Percentiles rank a stretch among this genome's conserved stretches.
Evolutionary conservation across 1,139 yeast species (phyloP).

Genomic region (Saccharomyces uvarum): DNA sequence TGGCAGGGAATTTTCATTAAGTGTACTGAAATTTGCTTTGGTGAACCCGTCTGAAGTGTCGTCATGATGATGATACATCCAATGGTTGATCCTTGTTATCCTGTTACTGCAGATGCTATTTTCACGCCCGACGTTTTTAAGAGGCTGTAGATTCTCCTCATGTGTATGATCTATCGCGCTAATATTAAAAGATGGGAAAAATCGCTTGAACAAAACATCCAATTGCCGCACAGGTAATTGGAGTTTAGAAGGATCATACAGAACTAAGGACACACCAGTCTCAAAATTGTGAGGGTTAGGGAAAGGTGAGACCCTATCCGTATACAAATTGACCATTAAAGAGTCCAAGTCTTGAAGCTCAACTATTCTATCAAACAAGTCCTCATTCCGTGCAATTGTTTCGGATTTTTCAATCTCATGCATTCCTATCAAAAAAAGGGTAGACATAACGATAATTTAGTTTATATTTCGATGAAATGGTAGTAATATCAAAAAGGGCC

Average conservation of each 20-base stretch:
- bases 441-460: constrained; percentile 9
- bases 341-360: constrained; percentile 5
- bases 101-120: constrained; percentile 11
- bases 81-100: constrained; percentile 19
- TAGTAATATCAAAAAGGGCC: neutral
- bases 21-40: neutral
- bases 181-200: constrained; percentile 22
- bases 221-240: constrained; percentile 11
- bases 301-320: constrained; percentile 11
- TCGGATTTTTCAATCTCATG: constrained; percentile 2
- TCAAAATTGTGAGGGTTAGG: constrained; percentile 17
- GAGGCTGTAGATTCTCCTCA: constrained; percentile 1
- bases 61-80: constrained; percentile 22
- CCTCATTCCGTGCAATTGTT: neutral
- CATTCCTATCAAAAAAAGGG: constrained; percentile 11
- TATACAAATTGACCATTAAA: constrained; percentile 10
- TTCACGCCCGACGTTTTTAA: constrained; percentile 7
- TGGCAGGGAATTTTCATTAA: neutral
- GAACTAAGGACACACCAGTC: constrained; percentile 12
- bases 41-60: constrained; percentile 1
- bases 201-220: constrained; percentile 12
- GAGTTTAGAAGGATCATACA: constrained; percentile 5
- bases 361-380: constrained; percentile 9
- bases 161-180: constrained; percentile 10
- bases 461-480: neutral